Evolutionary conservation across 2,329 filamentous ascomycete genomes (phyloP).

Genomic region (Colletotrichum incanum): DNA sequence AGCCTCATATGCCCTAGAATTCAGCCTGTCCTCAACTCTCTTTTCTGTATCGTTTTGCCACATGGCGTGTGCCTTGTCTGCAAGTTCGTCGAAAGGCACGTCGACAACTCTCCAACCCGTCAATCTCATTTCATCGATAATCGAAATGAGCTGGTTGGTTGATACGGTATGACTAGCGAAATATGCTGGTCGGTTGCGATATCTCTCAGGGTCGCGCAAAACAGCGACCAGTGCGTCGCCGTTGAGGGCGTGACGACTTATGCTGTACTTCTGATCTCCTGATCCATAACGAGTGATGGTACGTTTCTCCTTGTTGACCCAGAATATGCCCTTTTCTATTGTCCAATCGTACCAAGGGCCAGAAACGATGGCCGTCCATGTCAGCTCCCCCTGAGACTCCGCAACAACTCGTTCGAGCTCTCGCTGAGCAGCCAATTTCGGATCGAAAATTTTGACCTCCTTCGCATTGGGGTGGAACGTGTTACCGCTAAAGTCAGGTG

Average conservation of each 20-base stretch:
- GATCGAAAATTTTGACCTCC: slow-evolving; percentile 40
- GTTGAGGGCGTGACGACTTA: slow-evolving; percentile 27
- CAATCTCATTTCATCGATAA: slow-evolving; percentile 1
- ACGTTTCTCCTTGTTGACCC: slow-evolving; percentile 39
- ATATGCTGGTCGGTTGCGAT: slow-evolving; percentile 19
- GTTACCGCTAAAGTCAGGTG: slow-evolving; percentile 46
- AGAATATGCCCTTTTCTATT: slow-evolving; percentile 44
- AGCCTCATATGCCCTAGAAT: slow-evolving; percentile 34
- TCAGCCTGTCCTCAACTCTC: slow-evolving; percentile 29
- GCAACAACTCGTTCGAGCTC: slow-evolving; percentile 46
- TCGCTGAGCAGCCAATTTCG: slow-evolving; percentile 43
- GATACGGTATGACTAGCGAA: slow-evolving; percentile 35
- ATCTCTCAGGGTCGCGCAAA: slow-evolving; percentile 7
- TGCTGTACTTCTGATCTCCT: slow-evolving; percentile 29
- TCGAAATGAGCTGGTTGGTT: slow-evolving; percentile 32
- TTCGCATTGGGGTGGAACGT: slow-evolving; percentile 41
- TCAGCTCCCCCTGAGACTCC: slow-evolving; percentile 17
- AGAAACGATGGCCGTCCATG: slow-evolving; percentile 46
- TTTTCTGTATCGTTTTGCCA: slow-evolving; percentile 32
- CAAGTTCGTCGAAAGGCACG: not conserved
- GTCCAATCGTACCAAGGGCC: slow-evolving; percentile 46
- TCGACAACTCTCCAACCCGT: slow-evolving; percentile 9
- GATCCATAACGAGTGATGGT: slow-evolving; percentile 40
- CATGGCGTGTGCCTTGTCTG: slow-evolving; percentile 4
- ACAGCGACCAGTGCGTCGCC: slow-evolving; percentile 40